Conservation (phyloP, 73 alveolate species). For the Diophrys appendiculata region DNA sequence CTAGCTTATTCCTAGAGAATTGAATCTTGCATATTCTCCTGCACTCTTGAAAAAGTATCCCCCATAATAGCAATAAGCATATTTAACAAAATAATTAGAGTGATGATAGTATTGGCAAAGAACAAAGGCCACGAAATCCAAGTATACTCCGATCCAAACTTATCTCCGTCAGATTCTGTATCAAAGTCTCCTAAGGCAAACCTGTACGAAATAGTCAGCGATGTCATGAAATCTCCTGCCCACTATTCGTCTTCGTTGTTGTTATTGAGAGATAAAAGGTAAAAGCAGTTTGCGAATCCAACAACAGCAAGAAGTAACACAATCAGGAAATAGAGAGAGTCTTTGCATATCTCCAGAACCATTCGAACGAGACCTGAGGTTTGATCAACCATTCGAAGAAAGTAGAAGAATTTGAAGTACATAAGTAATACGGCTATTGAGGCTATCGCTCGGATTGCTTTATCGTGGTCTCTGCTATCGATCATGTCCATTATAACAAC, state of each 20-base stretch:
- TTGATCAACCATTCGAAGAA: slow-evolving; percentile 23
- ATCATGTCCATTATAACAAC: neutral
- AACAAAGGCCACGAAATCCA: no score
- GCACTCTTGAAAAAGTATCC: slow-evolving; percentile 32
- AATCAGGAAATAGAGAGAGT: slow-evolving; percentile 9
- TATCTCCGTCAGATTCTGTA: slow-evolving; percentile 26
- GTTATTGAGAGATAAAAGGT: slow-evolving; percentile 23
- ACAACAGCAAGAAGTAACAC: slow-evolving; percentile 12
- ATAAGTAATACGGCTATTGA: slow-evolving; percentile 5
- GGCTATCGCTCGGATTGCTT: neutral
- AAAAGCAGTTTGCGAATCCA: slow-evolving; percentile 16
- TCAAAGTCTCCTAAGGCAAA: slow-evolving; percentile 52
- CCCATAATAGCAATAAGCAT: slow-evolving; percentile 42
- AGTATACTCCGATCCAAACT: no score
- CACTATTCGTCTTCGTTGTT: slow-evolving; percentile 1
- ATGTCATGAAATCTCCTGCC: slow-evolving; percentile 7
- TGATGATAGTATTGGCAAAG: slow-evolving; percentile 29
- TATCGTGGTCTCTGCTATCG: neutral
- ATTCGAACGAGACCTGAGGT: slow-evolving; percentile 18
- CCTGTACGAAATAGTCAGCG: slow-evolving; percentile 36
- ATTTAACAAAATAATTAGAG: slow-evolving; percentile 24
- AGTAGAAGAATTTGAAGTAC: slow-evolving; percentile 22
- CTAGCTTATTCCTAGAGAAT: neutral
- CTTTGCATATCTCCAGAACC: neutral
- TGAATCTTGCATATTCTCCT: neutral